Conservation (phyloP, 306 rosid species). For the Prunus mume region DNA sequence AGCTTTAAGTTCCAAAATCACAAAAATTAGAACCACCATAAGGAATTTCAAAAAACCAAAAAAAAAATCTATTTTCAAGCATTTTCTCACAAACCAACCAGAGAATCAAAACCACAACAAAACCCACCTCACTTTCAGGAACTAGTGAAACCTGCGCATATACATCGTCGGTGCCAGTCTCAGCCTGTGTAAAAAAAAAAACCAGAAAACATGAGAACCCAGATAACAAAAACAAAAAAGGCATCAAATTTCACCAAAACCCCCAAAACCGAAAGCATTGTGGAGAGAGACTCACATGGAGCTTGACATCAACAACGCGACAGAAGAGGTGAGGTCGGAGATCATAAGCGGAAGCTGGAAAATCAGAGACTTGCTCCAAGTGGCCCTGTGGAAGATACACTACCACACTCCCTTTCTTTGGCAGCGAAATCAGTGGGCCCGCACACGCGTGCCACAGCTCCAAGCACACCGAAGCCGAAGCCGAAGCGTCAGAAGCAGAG, state of each 20-base stretch:
- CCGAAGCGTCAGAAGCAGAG: slow-evolving; percentile 43
- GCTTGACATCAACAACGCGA: slow-evolving; percentile 92
- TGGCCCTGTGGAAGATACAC: slow-evolving; percentile 95
- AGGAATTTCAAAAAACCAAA: slow-evolving; percentile 8
- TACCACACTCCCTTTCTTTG: slow-evolving; percentile 80
- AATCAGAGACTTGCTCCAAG: slow-evolving; percentile 70
- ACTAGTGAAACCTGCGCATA: slow-evolving; percentile 76
- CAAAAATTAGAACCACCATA: background rate
- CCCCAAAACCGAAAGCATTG: slow-evolving; percentile 12
- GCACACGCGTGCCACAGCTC: slow-evolving; percentile 99
- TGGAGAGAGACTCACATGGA: slow-evolving; percentile 53
- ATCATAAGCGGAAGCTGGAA: slow-evolving; percentile 54
- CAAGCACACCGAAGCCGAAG: slow-evolving; percentile 68
- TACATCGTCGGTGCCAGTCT: slow-evolving; percentile 91
- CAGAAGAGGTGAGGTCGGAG: slow-evolving; percentile 88
- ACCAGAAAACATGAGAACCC: slow-evolving; percentile 23
- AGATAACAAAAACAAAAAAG: slow-evolving; percentile 13
- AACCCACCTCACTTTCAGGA: slow-evolving; percentile 89
- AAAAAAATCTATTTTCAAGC: background rate
- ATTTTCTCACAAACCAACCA: slow-evolving; percentile 25
- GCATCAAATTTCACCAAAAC: slow-evolving; percentile 1
- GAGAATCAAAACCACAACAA: background rate
- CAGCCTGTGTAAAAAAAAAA: slow-evolving; percentile 58
- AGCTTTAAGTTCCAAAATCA: slow-evolving; percentile 3
- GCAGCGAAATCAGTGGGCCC: slow-evolving; percentile 85